Conservation (phyloP, 176 grass and related monocot genomes). For the Microstegium vimineum region DNA sequence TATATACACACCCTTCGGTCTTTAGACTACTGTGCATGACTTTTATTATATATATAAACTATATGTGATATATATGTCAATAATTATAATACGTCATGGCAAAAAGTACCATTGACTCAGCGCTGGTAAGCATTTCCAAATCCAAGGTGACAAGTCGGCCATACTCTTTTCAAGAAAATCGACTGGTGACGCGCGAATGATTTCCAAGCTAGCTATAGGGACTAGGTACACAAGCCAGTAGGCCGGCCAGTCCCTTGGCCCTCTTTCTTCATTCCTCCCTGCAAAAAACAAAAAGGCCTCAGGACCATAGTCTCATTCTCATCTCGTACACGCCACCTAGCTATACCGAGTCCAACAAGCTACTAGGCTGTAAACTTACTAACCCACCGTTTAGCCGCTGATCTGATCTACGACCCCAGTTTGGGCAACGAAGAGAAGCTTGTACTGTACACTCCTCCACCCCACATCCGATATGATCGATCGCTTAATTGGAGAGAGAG, state of each 20-base stretch:
- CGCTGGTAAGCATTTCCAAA: not conserved
- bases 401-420: not conserved
- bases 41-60: not conserved
- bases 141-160: not conserved
- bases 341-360: not conserved
- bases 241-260: not conserved
- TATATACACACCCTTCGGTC: too few species aligned
- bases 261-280: not conserved
- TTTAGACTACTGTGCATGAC: too few species aligned
- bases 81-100: slow-evolving; percentile 1
- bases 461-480: not conserved
- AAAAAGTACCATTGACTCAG: slow-evolving; percentile 32
- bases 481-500: not conserved
- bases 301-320: not conserved
- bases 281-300: not conserved
- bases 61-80: not conserved
- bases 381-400: not conserved
- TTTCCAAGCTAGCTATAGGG: not conserved
- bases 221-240: not conserved
- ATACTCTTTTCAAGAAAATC: not conserved
- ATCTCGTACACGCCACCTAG: not conserved
- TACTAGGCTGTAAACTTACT: too few species aligned
- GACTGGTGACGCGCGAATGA: slow-evolving; percentile 10
- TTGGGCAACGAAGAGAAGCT: not conserved
- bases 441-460: not conserved